Evolutionary conservation across 345 rosid species (phyloP).

Genomic region (Theobroma cacao): DNA sequence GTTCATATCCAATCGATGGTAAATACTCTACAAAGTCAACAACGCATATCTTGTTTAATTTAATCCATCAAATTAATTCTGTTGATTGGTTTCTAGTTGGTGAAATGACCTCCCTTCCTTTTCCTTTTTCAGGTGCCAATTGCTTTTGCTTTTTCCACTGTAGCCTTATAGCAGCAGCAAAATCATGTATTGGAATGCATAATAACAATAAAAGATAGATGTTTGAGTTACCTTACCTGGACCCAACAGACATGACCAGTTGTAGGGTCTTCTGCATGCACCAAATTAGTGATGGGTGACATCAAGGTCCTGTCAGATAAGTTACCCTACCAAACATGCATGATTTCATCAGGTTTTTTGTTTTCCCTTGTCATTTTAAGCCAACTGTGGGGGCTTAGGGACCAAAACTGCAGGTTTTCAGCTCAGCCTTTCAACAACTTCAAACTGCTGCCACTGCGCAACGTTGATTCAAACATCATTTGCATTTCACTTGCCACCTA

Average conservation of each 20-base stretch:
- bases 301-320: constrained; percentile 4
- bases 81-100: not conserved
- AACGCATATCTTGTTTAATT: not conserved
- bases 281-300: not conserved
- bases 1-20: not conserved
- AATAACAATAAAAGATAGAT: not conserved
- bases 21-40: not conserved
- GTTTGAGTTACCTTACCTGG: not conserved
- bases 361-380: not conserved
- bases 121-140: not conserved
- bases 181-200: not conserved
- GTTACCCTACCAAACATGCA: not conserved
- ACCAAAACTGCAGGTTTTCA: not conserved
- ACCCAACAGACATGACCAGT: constrained; percentile 1
- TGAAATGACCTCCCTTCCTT: not conserved
- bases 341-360: not conserved
- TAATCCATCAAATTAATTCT: not conserved
- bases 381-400: not conserved
- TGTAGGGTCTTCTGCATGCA: not conserved
- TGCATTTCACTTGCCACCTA: not conserved
- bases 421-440: not conserved
- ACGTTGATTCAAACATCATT: not conserved
- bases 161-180: not conserved
- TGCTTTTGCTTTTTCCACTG: not conserved
- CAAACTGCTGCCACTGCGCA: not conserved